Evolutionary conservation across 1,139 yeast species (phyloP).

Genomic region (Pichia cactophila): DNA sequence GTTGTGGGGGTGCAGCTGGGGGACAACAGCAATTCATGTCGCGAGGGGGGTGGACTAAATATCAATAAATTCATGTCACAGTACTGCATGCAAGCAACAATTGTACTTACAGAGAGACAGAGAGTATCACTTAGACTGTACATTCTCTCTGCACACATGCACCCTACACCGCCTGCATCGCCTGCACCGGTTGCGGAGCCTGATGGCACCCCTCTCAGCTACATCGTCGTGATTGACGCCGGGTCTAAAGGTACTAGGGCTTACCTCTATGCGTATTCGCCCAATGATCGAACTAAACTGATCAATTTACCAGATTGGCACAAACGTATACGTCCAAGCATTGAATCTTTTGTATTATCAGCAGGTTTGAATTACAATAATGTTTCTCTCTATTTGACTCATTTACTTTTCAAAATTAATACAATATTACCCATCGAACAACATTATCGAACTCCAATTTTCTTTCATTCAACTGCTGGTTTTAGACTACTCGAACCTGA

Average conservation of each 20-base stretch:
- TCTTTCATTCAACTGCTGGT: slow-evolving; percentile 76
- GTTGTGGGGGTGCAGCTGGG: too few species aligned
- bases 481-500: slow-evolving; percentile 58
- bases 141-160: not conserved
- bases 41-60: too few species aligned
- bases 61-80: too few species aligned
- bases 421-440: slow-evolving; percentile 59
- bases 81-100: too few species aligned
- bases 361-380: slow-evolving; percentile 36
- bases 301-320: slow-evolving; percentile 37
- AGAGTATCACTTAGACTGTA: too few species aligned
- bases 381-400: slow-evolving; percentile 54
- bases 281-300: slow-evolving; percentile 28
- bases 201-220: slow-evolving; percentile 49
- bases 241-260: slow-evolving; percentile 81
- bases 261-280: slow-evolving; percentile 61
- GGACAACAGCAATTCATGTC: too few species aligned
- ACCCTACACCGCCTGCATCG: not conserved
- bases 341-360: slow-evolving; percentile 39
- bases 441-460: slow-evolving; percentile 66
- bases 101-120: too few species aligned
- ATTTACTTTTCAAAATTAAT: slow-evolving; percentile 48
- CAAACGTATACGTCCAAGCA: slow-evolving; percentile 60
- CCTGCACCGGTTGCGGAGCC: slow-evolving; percentile 21
- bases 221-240: slow-evolving; percentile 69